Evolutionary conservation across 768 basidiomycete species (phyloP), one percentile per base, ranked within the genome.

Genomic region (Fomitopsis pulvina): DNA sequence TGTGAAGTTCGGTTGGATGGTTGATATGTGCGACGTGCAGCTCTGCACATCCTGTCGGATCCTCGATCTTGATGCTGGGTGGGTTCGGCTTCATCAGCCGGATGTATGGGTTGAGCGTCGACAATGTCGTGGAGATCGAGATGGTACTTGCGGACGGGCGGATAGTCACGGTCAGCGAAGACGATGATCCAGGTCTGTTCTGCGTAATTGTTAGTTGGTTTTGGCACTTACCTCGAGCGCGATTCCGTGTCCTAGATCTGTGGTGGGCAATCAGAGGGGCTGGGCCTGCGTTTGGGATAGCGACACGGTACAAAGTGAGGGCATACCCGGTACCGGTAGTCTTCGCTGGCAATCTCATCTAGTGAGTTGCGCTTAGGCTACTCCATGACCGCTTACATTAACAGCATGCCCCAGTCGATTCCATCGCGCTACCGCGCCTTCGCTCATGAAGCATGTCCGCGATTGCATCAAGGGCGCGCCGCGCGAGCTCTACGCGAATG

Each of bases 391-490:
- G 37, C 28, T 27, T 52, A 22, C 2, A 42, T 25, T 29, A 41
- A 39, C 22, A 38, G 18, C 9, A 18, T 24, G 49, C 22, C 16
- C 50, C 59, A 94, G 92, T 66, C 87, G 89, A 30, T 96, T 95
- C 70, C 83, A 90, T 64, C 79, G 76, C 42, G 78, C 82, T n/a
- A 94, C 91, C 0, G 85, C 93, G 0, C 83, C 90, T 3, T 91
- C 88, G 4, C 78, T 95, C 40, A 81, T 96, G 62, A 85, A 83
- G 55, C 93, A 95, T 67, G 91, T 92, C 70, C 82, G 93, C 22
- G 93, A 96, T 65, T 93, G 91, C 60, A 78, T 94, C 70, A 94
- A 94, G 62, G 81, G 83, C 34, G 87, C 89, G 11, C 90, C 92
- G 1, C 78, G 86, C 9, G 85, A 91, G 59, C 77, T 94, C 16